Percentiles rank a stretch among this genome's conserved stretches.
phyloP scores from a whole-genome alignment of 2,329 filamentous ascomycete species.

The Colletotrichum truncatum region DNA sequence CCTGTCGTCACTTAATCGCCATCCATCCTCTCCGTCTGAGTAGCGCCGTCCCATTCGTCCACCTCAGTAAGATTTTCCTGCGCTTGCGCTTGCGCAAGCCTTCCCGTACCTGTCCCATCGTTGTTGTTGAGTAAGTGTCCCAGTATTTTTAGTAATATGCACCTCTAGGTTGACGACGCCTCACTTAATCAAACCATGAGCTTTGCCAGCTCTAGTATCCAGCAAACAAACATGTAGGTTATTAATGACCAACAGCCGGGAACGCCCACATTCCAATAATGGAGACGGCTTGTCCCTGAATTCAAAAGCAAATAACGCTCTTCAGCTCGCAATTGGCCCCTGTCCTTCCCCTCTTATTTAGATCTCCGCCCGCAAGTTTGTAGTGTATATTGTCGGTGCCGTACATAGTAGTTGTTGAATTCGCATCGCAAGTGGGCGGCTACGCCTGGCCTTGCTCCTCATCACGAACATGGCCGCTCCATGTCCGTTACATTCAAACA shows the following conservation, averaged over 20 bases:
- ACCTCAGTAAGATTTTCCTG: not conserved
- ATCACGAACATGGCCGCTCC: slow-evolving; percentile 1
- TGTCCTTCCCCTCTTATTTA: not conserved
- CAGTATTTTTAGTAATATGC: not conserved
- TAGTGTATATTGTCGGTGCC: not conserved
- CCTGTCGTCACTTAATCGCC: slow-evolving; percentile 9
- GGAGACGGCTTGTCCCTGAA: slow-evolving; percentile 10
- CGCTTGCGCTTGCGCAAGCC: slow-evolving; percentile 10
- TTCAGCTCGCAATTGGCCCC: not conserved
- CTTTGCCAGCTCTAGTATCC: slow-evolving; percentile 1
- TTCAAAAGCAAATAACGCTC: not conserved
- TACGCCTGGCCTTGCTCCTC: not conserved
- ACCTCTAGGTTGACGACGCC: not conserved
- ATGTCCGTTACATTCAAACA: slow-evolving; percentile 10
- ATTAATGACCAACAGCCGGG: not conserved
- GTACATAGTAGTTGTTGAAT: not conserved
- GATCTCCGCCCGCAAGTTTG: slow-evolving; percentile 1
- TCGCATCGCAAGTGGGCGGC: slow-evolving; percentile 3
- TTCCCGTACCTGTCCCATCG: not conserved
- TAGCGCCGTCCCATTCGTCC: not conserved
- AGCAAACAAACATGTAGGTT: slow-evolving; percentile 23
- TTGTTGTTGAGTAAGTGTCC: not conserved
- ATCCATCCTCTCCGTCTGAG: slow-evolving; percentile 11
- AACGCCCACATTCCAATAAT: slow-evolving; percentile 17
- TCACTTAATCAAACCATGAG: not conserved